phyloP scores from a whole-genome alignment of 2,329 filamentous ascomycete species.

The Coniochaeta sp. region DNA sequence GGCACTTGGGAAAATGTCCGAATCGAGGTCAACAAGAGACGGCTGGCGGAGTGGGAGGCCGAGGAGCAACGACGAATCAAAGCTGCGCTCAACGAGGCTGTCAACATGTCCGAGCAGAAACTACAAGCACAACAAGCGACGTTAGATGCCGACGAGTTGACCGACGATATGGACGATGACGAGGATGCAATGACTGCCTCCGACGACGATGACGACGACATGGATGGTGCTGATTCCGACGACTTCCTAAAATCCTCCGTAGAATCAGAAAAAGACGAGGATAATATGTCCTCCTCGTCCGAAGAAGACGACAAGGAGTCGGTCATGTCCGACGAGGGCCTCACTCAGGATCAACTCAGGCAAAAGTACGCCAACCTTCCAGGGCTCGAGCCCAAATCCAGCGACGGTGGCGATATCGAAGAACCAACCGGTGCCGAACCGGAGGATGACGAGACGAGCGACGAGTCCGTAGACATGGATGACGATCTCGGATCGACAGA shows the following conservation, averaged over 20 bases:
- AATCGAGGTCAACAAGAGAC: conserved; percentile 51
- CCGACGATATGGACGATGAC: conserved; percentile 32
- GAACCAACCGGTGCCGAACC: conserved; percentile 15
- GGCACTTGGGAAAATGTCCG: conserved; percentile 60
- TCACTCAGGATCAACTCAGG: conserved; percentile 62
- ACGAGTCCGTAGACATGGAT: conserved; percentile 64
- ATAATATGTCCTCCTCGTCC: conserved; percentile 54
- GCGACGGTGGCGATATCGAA: conserved; percentile 18
- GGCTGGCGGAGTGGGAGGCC: conserved; percentile 56
- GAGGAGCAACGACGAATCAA: conserved; percentile 57
- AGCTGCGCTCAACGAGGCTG: conserved; percentile 65
- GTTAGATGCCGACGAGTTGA: conserved; percentile 43
- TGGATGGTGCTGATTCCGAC: conserved; percentile 33
- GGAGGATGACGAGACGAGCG: conserved; percentile 43
- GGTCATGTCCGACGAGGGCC: conserved; percentile 50
- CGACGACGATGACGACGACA: conserved; percentile 35
- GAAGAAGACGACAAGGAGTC: conserved; percentile 54
- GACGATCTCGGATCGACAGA: conserved; percentile 57
- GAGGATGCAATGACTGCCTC: conserved; percentile 39
- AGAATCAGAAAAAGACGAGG: conserved; percentile 36
- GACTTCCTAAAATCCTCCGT: conserved; percentile 23
- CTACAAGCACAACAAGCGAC: conserved; percentile 53
- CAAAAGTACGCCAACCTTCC: conserved; percentile 63
- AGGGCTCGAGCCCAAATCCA: conserved; percentile 25
- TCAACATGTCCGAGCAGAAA: conserved; percentile 63